Evolutionary conservation across 768 basidiomycete genomes (phyloP).

Genomic region (Calvatia gigantea): DNA sequence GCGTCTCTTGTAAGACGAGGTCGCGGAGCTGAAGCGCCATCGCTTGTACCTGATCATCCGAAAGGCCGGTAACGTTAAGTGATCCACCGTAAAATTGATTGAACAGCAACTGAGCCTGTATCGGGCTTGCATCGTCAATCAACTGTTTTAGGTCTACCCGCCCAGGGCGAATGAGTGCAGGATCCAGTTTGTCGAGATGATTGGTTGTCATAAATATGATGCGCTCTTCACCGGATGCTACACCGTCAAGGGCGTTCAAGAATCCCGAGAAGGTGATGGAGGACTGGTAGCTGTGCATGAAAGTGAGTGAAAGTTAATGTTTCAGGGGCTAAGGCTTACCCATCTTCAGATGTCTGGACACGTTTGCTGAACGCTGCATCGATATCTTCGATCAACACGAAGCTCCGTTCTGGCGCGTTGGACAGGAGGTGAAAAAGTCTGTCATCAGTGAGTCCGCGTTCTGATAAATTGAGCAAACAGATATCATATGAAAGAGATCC

Average conservation of each 20-base stretch:
- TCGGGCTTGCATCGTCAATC: slow-evolving; percentile 82
- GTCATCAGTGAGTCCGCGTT: slow-evolving; percentile 94
- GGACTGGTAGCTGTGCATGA: slow-evolving; percentile 74
- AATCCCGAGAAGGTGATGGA: slow-evolving; percentile 98
- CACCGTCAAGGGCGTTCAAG: slow-evolving; percentile 94
- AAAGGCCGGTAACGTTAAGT: slow-evolving; percentile 25
- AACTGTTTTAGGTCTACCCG: slow-evolving; percentile 85
- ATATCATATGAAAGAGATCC: slow-evolving; percentile 93
- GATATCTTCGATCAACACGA: slow-evolving; percentile 96
- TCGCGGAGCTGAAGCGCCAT: slow-evolving; percentile 52
- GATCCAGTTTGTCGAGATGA: slow-evolving; percentile 84
- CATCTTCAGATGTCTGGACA: slow-evolving; percentile 86
- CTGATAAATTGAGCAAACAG: slow-evolving; percentile 91
- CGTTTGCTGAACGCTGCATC: slow-evolving; percentile 97
- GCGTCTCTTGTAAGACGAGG: slow-evolving; percentile 51
- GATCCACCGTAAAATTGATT: slow-evolving; percentile 74
- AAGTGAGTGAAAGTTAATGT: slow-evolving; percentile 12
- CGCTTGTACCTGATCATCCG: slow-evolving; percentile 31
- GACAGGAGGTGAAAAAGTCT: slow-evolving; percentile 92
- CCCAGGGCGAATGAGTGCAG: slow-evolving; percentile 93
- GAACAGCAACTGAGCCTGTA: slow-evolving; percentile 78
- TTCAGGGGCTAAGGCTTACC: slow-evolving; percentile 46
- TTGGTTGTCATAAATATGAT: slow-evolving; percentile 99
- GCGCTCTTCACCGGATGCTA: slow-evolving; percentile 96
- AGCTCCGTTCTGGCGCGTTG: slow-evolving; percentile 87